Evolutionary conservation across 257 asterid species (phyloP).

Genomic region (Capsicum pubescens): DNA sequence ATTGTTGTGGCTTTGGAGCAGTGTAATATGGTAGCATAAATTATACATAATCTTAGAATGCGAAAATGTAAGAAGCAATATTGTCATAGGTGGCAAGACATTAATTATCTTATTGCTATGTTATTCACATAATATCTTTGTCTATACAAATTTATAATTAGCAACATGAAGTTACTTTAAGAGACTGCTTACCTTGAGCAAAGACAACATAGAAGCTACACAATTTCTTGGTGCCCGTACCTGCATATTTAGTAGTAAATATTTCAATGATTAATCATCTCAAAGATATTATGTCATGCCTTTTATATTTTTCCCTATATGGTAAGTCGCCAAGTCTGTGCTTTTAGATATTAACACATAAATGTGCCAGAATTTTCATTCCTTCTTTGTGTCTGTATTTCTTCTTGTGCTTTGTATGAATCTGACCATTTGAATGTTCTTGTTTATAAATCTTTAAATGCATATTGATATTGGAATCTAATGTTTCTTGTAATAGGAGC

Average conservation of each 20-base stretch:
- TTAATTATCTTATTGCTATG: neutral
- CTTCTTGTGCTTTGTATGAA: conserved; percentile 16
- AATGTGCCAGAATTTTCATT: neutral
- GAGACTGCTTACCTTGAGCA: neutral
- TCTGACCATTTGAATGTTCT: neutral
- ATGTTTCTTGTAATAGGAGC: conserved; percentile 64
- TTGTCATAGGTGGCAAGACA: neutral
- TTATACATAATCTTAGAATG: neutral
- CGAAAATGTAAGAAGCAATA: neutral
- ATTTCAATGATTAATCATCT: conserved; percentile 18
- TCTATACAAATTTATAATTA: neutral
- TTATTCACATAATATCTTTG: neutral
- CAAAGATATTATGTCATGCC: neutral
- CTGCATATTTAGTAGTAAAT: neutral
- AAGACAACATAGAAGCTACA: neutral
- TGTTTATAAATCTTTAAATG: neutral
- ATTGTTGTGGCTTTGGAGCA: neutral
- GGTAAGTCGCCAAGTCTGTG: neutral
- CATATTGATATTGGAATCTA: neutral
- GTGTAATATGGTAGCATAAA: neutral
- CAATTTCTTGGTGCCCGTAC: neutral
- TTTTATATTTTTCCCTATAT: neutral
- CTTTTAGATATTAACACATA: neutral
- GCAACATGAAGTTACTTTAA: neutral
- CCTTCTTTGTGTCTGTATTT: neutral